Evolutionary conservation across 2,329 filamentous ascomycete species (phyloP).

Genomic region (Phialemonium atrogriseum): DNA sequence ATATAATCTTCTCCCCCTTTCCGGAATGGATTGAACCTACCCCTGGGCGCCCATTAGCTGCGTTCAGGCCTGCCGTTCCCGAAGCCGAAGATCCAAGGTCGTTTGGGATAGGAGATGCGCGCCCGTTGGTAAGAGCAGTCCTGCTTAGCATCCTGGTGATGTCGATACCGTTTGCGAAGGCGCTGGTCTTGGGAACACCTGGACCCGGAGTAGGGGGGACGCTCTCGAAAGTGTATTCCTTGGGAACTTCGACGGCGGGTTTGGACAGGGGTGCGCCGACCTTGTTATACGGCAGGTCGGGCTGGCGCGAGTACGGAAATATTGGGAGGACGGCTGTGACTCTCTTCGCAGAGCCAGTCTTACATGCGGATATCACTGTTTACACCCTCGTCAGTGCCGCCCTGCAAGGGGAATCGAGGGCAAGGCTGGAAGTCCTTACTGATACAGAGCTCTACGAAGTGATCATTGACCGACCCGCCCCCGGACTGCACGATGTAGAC

Average conservation of each 20-base stretch:
- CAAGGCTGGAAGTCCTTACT: too few species aligned
- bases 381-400: too few species aligned
- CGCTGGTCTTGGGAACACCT: slow-evolving; percentile 56
- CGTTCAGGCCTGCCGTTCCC: slow-evolving; percentile 16
- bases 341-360: slow-evolving; percentile 70
- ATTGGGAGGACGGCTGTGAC: slow-evolving; percentile 91
- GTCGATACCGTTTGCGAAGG: slow-evolving; percentile 60
- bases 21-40: too few species aligned
- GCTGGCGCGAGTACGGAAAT: slow-evolving; percentile 95
- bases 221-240: slow-evolving; percentile 83
- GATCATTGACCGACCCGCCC: slow-evolving; percentile 88
- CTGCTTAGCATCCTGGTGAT: slow-evolving; percentile 68
- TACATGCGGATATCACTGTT: slow-evolving; percentile 89
- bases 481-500: slow-evolving; percentile 97
- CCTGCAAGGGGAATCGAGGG: too few species aligned
- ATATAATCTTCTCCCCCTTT: too few species aligned
- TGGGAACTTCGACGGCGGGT: slow-evolving; percentile 41
- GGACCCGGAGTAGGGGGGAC: slow-evolving; percentile 79
- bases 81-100: slow-evolving; percentile 8
- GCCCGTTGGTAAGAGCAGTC: slow-evolving; percentile 47
- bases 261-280: slow-evolving; percentile 79
- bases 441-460: slow-evolving; percentile 93
- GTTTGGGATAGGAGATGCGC: slow-evolving; percentile 9
- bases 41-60: slow-evolving; percentile 29
- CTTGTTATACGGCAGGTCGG: slow-evolving; percentile 96